Evolutionary conservation across 139 green algal genomes (phyloP), one percentile per base, ranked within the genome.

Genomic region (Chlamydomonas urium): DNA sequence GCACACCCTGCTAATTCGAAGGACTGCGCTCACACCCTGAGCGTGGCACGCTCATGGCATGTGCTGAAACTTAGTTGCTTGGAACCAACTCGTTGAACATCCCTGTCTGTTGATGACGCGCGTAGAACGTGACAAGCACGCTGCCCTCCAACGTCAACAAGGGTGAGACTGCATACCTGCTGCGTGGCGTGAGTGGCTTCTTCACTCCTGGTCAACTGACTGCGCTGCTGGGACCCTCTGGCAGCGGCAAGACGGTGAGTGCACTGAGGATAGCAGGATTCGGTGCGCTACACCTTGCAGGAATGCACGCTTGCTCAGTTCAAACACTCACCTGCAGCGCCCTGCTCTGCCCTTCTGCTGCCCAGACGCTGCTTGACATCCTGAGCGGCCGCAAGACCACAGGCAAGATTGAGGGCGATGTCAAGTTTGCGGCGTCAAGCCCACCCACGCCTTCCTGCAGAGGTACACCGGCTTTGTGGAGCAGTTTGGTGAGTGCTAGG

Each of bases 301-400:
- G 37, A 31, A 69, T 8, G 35, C 17, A 36, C 14, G 38, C 38
- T 38, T 60, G 28, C 45, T 34, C 53, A 63, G 29, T 29, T 56
- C 34, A 50, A 31, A 68, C 61, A 68, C 21, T 5, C 61, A 53
- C 61, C 47, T 29, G 34, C 61, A 53, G 32, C 47, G 2, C 4
- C 34, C 5, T 21, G 34, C 70, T 57, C 61, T 61, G 38, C 36
- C 58, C 57, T 19, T 69, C 36, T 2, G 56, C 58, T 10, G 70
- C 37, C 14, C 19, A 69, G 59, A 70, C 62, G 19, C 62, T 70
- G 36, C 36, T 70, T 32, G 62, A 70, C 37, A 33, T 70, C 23
- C 62, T 70, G 62, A 10, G 33, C 23, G 36, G 62, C 4, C 62
- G 85, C 73, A 87, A 87, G 81, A 87, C 77, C 1, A 45, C 38